Percentiles rank a stretch among this genome's conserved stretches.
phyloP scores from a whole-genome alignment of 106 monocot genomes.

The Platanthera guangdongensis region DNA sequence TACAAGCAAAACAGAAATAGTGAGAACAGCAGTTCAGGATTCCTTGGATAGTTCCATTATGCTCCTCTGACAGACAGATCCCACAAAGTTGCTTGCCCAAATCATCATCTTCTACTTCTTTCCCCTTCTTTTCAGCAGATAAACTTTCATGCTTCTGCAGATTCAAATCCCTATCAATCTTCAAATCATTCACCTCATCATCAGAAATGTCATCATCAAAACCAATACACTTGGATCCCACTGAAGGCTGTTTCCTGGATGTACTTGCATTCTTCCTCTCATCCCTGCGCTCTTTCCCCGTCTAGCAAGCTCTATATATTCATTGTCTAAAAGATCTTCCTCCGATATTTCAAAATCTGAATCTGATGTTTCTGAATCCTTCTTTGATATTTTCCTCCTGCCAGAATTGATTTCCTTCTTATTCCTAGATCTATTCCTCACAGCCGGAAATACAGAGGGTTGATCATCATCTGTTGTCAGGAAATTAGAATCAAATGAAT shows the following conservation, averaged over 20 bases:
- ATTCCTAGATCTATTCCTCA: neutral
- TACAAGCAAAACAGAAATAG: conserved; percentile 79
- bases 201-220: conserved; percentile 26
- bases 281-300: conserved; percentile 9
- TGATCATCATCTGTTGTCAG: conserved; percentile 19
- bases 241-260: conserved; percentile 6
- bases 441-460: conserved; percentile 8
- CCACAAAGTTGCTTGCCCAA: conserved; percentile 55
- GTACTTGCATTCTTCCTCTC: conserved; percentile 12
- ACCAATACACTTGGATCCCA: conserved; percentile 11
- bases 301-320: neutral
- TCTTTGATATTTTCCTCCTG: conserved; percentile 9
- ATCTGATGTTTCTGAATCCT: conserved; percentile 46
- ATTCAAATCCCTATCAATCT: conserved; percentile 5
- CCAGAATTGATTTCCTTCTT: neutral
- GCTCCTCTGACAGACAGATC: conserved; percentile 77
- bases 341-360: conserved; percentile 46
- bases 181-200: conserved; percentile 32
- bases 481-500: conserved; percentile 11
- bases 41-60: conserved; percentile 46
- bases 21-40: conserved; percentile 66
- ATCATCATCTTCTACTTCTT: conserved; percentile 36
- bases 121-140: conserved; percentile 23
- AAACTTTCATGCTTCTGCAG: conserved; percentile 9
- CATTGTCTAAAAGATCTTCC: conserved; percentile 14